phyloP scores from a whole-genome alignment of 164 flowering plant species.

The Kalanchoe fedtschenkoi region DNA sequence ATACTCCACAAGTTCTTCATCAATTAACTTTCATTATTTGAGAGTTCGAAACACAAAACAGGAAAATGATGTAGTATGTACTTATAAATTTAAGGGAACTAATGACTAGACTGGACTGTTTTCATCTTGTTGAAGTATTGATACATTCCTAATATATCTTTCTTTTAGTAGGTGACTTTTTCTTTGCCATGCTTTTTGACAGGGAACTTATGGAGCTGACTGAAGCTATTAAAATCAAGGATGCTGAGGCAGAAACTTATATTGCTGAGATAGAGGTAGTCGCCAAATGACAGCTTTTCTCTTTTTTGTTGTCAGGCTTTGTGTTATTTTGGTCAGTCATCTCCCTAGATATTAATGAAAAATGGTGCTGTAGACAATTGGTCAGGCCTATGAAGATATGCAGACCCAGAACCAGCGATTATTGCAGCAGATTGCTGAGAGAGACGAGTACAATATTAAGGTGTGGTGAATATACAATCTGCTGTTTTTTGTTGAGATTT shows the following conservation, averaged over 20 bases:
- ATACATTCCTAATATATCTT: too few species aligned
- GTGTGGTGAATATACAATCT: constrained; percentile 16
- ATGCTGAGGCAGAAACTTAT: constrained; percentile 69
- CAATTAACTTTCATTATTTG: background rate
- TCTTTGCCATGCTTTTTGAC: constrained; percentile 11
- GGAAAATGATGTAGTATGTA: background rate
- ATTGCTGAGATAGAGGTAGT: constrained; percentile 91
- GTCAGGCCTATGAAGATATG: constrained; percentile 95
- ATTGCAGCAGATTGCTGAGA: constrained; percentile 59
- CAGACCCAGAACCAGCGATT: constrained; percentile 76
- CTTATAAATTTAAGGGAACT: background rate
- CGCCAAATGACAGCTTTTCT: background rate
- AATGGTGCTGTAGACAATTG: constrained; percentile 43
- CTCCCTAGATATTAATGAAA: background rate
- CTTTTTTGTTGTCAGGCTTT: background rate
- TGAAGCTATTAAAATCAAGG: constrained; percentile 81
- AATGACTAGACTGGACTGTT: background rate
- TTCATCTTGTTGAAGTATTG: background rate
- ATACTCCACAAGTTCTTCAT: background rate
- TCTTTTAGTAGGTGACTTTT: background rate
- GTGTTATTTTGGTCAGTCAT: background rate
- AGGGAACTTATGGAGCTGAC: constrained; percentile 67
- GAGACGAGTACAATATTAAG: constrained; percentile 88
- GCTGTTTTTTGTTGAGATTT: background rate
- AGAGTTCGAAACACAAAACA: background rate